Conservation (phyloP, 2,329 filamentous ascomycete species). For the Xylaria sp. region DNA sequence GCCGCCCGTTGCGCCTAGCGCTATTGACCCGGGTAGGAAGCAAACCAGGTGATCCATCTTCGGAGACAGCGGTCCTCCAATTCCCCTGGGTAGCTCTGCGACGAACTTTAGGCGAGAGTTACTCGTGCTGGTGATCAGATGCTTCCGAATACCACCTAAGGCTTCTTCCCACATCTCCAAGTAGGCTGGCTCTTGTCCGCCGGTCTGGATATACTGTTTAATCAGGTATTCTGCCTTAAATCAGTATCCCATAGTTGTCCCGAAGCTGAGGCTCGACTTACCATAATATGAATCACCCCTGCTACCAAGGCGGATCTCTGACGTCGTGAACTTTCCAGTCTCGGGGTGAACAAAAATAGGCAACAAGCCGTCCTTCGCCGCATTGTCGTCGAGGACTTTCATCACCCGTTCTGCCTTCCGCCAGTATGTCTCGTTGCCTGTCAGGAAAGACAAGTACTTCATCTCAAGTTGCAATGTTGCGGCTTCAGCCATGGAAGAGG, state of each 20-base stretch:
- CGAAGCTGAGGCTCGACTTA: neutral
- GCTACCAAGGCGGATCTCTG: conserved; percentile 86
- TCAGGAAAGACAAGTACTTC: conserved; percentile 92
- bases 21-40: conserved; percentile 93
- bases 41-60: conserved; percentile 98
- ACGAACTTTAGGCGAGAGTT: conserved; percentile 79
- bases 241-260: neutral
- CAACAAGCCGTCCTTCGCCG: conserved; percentile 75
- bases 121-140: conserved; percentile 84
- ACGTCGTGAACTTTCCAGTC: conserved; percentile 74
- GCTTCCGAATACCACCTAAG: conserved; percentile 79
- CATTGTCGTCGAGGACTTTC: conserved; percentile 80
- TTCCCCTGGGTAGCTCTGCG: conserved; percentile 77
- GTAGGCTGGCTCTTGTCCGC: conserved; percentile 79
- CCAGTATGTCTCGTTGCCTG: conserved; percentile 89
- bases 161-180: conserved; percentile 88
- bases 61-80: conserved; percentile 67
- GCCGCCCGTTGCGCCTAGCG: conserved; percentile 80
- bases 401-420: conserved; percentile 86
- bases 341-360: conserved; percentile 87
- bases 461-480: conserved; percentile 92
- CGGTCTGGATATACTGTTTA: conserved; percentile 94
- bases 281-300: conserved; percentile 93
- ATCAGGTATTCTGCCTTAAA: conserved; percentile 72
- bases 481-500: conserved; percentile 89